Percentiles rank a stretch among this genome's conserved stretches.
phyloP scores from a whole-genome alignment of 768 basidiomycete species.

The Lactarius evosmus region DNA sequence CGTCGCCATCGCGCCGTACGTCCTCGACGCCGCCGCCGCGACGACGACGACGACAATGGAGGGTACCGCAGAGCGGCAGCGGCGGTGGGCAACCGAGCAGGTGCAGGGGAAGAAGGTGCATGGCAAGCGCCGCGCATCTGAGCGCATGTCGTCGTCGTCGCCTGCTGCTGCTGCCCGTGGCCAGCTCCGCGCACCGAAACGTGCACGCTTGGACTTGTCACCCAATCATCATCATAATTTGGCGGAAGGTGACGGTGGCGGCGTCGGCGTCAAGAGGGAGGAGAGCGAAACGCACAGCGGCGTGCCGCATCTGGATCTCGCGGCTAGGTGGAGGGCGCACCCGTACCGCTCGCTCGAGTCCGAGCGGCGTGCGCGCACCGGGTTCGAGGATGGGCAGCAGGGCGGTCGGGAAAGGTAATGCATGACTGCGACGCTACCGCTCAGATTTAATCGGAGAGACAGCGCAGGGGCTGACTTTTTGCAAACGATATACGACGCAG shows the following conservation, averaged over 20 bases:
- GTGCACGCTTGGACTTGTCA: neutral
- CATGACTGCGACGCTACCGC: neutral
- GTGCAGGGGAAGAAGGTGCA: neutral
- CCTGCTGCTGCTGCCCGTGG: neutral
- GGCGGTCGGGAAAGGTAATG: neutral
- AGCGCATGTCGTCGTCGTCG: neutral
- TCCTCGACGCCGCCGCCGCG: neutral
- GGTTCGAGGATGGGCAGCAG: neutral
- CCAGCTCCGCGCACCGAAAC: neutral
- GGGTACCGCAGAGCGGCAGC: no score
- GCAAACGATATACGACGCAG: neutral
- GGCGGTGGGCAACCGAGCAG: no score
- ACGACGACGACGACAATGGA: no score
- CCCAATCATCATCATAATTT: no score
- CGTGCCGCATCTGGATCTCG: neutral
- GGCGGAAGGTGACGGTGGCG: no score
- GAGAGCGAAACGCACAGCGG: neutral
- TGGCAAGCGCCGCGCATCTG: slow-evolving; percentile 4
- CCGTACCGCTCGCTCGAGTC: neutral
- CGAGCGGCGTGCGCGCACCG: neutral
- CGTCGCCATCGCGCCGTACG: neutral
- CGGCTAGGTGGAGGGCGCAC: neutral
- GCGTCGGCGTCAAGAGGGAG: neutral
- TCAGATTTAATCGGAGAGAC: neutral
- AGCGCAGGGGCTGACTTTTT: neutral